Evolutionary conservation across 208 protist species (phyloP).

Genomic region (Jaenimonas drosophilae): DNA sequence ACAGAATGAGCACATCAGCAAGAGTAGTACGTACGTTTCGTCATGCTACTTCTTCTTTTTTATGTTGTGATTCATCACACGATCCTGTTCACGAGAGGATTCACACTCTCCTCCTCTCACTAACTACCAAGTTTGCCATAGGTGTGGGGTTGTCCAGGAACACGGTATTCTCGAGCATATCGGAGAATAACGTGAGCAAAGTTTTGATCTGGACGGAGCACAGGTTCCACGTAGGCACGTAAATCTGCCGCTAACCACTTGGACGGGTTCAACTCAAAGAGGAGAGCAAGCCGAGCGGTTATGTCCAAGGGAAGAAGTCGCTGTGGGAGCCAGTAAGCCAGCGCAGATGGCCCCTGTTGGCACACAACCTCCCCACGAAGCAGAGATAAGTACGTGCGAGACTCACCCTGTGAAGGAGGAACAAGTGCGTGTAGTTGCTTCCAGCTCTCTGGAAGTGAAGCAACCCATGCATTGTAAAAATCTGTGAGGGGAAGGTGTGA

Average conservation of each 20-base stretch:
- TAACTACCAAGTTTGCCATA: slow-evolving; percentile 31
- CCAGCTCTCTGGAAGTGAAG: too few relatives aligned
- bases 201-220: slow-evolving; percentile 27
- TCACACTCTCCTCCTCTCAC: neutral
- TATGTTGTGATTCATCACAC: neutral
- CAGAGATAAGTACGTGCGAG: slow-evolving; percentile 22
- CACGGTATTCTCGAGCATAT: slow-evolving; percentile 45
- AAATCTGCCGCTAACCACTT: slow-evolving; percentile 32
- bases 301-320: slow-evolving; percentile 26
- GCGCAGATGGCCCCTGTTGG: slow-evolving; percentile 4
- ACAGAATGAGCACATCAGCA: neutral
- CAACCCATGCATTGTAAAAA: too few relatives aligned
- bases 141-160: slow-evolving; percentile 40
- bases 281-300: slow-evolving; percentile 15
- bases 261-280: slow-evolving; percentile 43
- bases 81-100: neutral
- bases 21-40: neutral
- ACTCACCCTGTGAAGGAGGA: too few relatives aligned
- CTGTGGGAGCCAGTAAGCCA: slow-evolving; percentile 32
- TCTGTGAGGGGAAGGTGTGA: too few relatives aligned
- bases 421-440: too few relatives aligned
- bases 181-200: slow-evolving; percentile 50
- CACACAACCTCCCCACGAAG: slow-evolving; percentile 25
- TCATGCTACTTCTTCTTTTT: neutral
- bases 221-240: slow-evolving; percentile 36